phyloP scores from a whole-genome alignment of 2,329 filamentous ascomycete genomes.

The Aspergillus japonicus region DNA sequence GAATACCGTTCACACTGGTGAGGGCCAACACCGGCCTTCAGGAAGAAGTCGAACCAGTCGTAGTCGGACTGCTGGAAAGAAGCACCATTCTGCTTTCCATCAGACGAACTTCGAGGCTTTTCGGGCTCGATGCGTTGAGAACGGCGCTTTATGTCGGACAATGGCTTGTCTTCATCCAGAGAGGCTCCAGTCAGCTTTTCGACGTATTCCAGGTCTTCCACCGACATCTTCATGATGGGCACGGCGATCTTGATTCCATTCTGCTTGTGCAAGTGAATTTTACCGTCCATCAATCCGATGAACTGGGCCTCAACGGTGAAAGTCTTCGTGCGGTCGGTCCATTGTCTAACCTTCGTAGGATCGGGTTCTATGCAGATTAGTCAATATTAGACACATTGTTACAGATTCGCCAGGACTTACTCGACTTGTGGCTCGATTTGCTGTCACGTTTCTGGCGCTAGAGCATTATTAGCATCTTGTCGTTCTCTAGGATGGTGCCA shows the following conservation, averaged over 20 bases:
- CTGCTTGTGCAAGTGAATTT: slow-evolving; percentile 95
- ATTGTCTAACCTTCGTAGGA: slow-evolving; percentile 75
- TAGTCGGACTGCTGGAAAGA: slow-evolving; percentile 60
- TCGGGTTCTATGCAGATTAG: slow-evolving; percentile 66
- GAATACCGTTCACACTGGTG: slow-evolving; percentile 93
- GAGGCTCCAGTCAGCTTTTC: slow-evolving; percentile 84
- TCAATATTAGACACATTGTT: not conserved
- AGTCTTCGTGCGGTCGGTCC: slow-evolving; percentile 92
- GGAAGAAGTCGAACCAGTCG: slow-evolving; percentile 99
- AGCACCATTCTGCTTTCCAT: slow-evolving; percentile 42
- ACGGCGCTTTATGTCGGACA: slow-evolving; percentile 72
- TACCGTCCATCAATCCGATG: slow-evolving; percentile 87
- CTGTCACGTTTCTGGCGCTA: slow-evolving; percentile 70
- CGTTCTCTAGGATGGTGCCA: slow-evolving; percentile 38
- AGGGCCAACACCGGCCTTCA: slow-evolving; percentile 85
- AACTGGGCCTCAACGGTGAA: slow-evolving; percentile 98
- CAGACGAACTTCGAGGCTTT: slow-evolving; percentile 35
- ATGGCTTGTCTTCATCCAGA: slow-evolving; percentile 85
- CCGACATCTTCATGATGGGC: slow-evolving; percentile 90
- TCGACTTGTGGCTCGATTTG: slow-evolving; percentile 67
- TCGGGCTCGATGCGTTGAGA: slow-evolving; percentile 16
- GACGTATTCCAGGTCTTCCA: slow-evolving; percentile 92
- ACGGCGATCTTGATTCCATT: slow-evolving; percentile 99
- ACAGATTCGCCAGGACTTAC: slow-evolving; percentile 52
- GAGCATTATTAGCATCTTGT: slow-evolving; percentile 58